A percentile compares a stretch with the other conserved stretches of the same genome.
phyloP scores from a whole-genome alignment of 148 eudicot genomes.

The Talinum fruticosum region DNA sequence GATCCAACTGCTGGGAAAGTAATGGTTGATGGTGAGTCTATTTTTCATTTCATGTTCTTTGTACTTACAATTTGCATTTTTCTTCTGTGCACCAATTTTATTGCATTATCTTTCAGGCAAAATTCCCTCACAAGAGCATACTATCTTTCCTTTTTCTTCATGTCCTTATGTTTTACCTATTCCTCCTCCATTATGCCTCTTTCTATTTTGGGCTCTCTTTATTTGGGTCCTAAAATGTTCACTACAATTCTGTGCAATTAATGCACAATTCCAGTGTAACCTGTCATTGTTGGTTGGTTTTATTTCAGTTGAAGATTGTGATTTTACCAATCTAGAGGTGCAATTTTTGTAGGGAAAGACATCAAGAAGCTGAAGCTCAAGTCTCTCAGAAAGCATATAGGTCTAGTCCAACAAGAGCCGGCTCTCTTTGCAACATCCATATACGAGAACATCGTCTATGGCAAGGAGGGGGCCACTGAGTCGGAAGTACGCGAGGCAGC shows the following conservation, averaged over 20 bases:
- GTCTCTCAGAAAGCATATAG: conserved; percentile 79
- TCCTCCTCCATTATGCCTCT: not conserved
- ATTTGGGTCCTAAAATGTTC: not conserved
- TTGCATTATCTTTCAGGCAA: not conserved
- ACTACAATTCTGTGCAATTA: not conserved
- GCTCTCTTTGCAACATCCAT: conserved; percentile 92
- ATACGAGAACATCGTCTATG: conserved; percentile 87
- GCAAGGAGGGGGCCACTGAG: conserved; percentile 87
- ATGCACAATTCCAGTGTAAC: not conserved
- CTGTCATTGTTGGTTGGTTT: not conserved
- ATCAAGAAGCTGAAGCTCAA: conserved; percentile 69
- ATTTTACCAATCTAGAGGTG: not conserved
- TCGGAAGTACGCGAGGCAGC: conserved; percentile 84
- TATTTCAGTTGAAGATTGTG: not conserved
- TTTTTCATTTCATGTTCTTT: not conserved
- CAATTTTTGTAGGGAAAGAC: conserved; percentile 66
- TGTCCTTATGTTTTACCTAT: not conserved
- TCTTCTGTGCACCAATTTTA: not conserved
- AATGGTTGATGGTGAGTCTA: conserved; percentile 70
- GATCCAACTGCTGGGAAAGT: conserved; percentile 82
- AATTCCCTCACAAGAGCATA: not conserved
- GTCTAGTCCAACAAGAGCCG: conserved; percentile 94
- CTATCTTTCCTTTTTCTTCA: not conserved
- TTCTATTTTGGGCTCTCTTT: not conserved
- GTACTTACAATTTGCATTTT: not conserved